phyloP scores from a whole-genome alignment of 78 protist species.

The Polysphondylium violaceum region DNA sequence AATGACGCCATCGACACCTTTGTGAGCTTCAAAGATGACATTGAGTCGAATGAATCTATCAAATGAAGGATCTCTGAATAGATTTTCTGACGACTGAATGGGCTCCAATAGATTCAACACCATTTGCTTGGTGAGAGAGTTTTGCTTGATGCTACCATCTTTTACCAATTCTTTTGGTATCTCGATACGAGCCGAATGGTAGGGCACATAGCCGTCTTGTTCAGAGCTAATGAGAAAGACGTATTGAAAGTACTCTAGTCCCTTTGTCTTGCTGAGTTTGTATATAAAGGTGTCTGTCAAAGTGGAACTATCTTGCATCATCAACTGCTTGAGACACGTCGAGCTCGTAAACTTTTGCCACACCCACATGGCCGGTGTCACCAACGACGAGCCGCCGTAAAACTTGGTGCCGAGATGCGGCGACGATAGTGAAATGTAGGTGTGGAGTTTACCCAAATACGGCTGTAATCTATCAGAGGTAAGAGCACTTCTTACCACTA shows the following conservation, averaged over 20 bases:
- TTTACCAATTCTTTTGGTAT: conserved; percentile 44
- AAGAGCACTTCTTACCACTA: conserved; percentile 83
- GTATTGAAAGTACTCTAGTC: conserved; percentile 68
- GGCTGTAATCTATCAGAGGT: conserved; percentile 14
- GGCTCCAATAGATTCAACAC: conserved; percentile 29
- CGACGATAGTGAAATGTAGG: conserved; percentile 69
- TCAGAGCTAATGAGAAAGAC: conserved; percentile 54
- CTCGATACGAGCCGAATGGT: conserved; percentile 71
- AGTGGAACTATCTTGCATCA: conserved; percentile 66
- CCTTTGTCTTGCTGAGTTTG: conserved; percentile 13
- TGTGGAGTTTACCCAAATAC: conserved; percentile 43
- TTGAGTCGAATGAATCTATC: conserved; percentile 28
- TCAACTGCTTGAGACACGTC: conserved; percentile 63
- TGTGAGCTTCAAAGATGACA: conserved; percentile 71
- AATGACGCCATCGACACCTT: conserved; percentile 81
- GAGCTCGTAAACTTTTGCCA: conserved; percentile 76
- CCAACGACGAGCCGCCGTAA: neutral
- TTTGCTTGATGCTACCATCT: conserved; percentile 11
- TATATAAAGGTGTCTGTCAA: conserved; percentile 34
- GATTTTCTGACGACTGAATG: conserved; percentile 9
- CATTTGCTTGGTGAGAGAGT: conserved; percentile 6
- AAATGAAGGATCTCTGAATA: neutral
- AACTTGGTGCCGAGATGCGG: conserved; percentile 80
- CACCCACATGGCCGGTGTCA: conserved; percentile 83
- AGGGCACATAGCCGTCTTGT: conserved; percentile 82